Evolutionary conservation across 2,329 filamentous ascomycete species (phyloP), one percentile per base, ranked within the genome.

Genomic region (Capronia epimyces): DNA sequence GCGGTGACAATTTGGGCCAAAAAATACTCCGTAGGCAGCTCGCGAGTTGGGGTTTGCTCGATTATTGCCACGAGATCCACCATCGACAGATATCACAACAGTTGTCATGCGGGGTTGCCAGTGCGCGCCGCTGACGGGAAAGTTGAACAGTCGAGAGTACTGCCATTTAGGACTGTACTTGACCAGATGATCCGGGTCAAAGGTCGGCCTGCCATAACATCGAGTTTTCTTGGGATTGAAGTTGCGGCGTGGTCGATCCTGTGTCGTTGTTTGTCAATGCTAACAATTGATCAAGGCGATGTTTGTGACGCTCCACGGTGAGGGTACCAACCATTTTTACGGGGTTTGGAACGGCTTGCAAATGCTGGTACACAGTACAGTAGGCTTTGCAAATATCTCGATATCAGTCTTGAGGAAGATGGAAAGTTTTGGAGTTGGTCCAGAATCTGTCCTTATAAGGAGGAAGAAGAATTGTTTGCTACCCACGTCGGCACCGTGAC

Each of bases 101-200:
- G 55, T 50, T n/a, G 50, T 27, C 57, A 57, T 60, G 10, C 53
- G 52, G 18, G 57, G 59, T 39, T 49, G 50, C 43, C 48, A 59
- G 27, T 49, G 47, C 22, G 55, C 41, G 4, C 57, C 57, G 9
- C 41, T 44, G 43, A 29, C 56, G 2, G 57, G 57, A 39, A 58
- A 58, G 49, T 58, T 53, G 47, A 40, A 53, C 10, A 61, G 49
- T 20, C 55, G 50, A 22, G 43, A 40, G 31, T 55, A 57, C 24
- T 54, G 41, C 43, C 46, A 60, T 36, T 60, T 60, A 7, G 57
- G 53, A 43, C 57, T 60, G 53, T 58, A 60, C 22, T 56, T 56
- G 50, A 60, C 48, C 12, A 61, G 53, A 13, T 55, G 25, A 16
- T 55, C 52, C 2, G 55, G 55, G n/a, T 49, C 44, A 27, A 61